Evolutionary conservation across 1,284 basidiomycete species (phyloP), one percentile per base, ranked within the genome.

Genomic region (Porogramme epimiltina): DNA sequence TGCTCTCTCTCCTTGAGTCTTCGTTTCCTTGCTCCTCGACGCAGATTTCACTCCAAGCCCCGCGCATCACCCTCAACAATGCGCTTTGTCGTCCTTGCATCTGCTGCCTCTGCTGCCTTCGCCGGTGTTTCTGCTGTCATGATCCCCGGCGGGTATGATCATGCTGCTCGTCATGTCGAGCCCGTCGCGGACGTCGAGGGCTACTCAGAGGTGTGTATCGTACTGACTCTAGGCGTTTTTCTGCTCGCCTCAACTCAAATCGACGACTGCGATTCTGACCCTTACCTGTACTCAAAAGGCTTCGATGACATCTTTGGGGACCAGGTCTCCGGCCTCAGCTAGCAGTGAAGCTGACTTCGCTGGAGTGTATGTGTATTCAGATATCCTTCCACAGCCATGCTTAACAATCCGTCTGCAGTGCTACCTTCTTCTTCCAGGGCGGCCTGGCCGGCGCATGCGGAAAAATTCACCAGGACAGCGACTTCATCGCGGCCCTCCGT

Each of bases 401-500:
- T 37, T 18, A n/a, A 37, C n/a, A 5, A 9, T 6, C 13, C n/a
- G 5, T 18, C 5, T 24, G 15, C 42, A 65, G 62, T 43, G 67
- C 55, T 45, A 67, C 63, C 47, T 65, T 61, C 60, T 62, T 60
- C 77, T 79, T 74, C 67, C 91, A 93, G 74, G 71, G 78, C 44
- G 86, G 85, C 38, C 69, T 71, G 45, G 73, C 84, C 3, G 91
- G 91, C 52, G 89, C 90, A 8, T 95, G 92, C 68, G 92, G 93
- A 42, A 66, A 62, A 25, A 72, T 78, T 25, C 78, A 93, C 77
- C 55, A 63, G 1, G 93, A 95, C 72, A 61, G n/a, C 20, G 88
- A 80, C 64, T 62, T 77, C 51, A 79, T 95, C 64, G 85, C 82
- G 62, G 93, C 92, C 45, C 77, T 90, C 34, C 78, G 82, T 80